Evolutionary conservation across 1,139 yeast genomes (phyloP).

Genomic region (Blastobotrys elegans): DNA sequence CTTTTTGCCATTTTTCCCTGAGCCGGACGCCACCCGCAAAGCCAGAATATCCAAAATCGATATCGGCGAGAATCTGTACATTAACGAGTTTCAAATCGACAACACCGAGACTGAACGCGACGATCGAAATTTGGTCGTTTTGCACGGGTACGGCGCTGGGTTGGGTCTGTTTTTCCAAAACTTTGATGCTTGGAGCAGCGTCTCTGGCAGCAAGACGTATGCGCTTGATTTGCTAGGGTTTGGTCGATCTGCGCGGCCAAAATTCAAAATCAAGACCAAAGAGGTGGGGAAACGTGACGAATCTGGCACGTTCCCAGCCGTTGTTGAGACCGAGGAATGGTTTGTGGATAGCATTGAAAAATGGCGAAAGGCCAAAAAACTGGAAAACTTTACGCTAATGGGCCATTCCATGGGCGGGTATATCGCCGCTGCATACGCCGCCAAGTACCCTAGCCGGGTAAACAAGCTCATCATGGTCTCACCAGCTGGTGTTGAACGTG

Average conservation of each 20-base stretch:
- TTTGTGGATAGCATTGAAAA: constrained; percentile 69
- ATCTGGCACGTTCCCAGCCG: constrained; percentile 41
- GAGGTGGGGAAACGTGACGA: constrained; percentile 28
- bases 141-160: constrained; percentile 89
- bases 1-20: constrained; percentile 55
- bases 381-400: constrained; percentile 54
- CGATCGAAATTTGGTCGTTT: constrained; percentile 47
- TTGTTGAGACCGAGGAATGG: constrained; percentile 58
- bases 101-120: constrained; percentile 16
- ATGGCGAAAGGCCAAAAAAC: constrained; percentile 53
- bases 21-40: constrained; percentile 41
- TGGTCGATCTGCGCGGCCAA: constrained; percentile 69
- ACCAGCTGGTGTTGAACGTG: constrained; percentile 67
- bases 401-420: constrained; percentile 94
- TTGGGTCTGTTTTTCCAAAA: constrained; percentile 74
- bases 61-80: constrained; percentile 40
- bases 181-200: constrained; percentile 42
- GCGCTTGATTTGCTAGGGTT: constrained; percentile 75
- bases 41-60: constrained; percentile 48
- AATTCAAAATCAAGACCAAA: constrained; percentile 32
- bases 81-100: constrained; percentile 48
- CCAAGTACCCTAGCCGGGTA: constrained; percentile 61
- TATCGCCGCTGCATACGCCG: constrained; percentile 66
- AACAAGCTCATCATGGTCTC: constrained; percentile 62
- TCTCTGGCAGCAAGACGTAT: constrained; percentile 44